Evolutionary conservation across 2,329 filamentous ascomycete genomes (phyloP).

Genomic region (Tricladium varicosporioides): DNA sequence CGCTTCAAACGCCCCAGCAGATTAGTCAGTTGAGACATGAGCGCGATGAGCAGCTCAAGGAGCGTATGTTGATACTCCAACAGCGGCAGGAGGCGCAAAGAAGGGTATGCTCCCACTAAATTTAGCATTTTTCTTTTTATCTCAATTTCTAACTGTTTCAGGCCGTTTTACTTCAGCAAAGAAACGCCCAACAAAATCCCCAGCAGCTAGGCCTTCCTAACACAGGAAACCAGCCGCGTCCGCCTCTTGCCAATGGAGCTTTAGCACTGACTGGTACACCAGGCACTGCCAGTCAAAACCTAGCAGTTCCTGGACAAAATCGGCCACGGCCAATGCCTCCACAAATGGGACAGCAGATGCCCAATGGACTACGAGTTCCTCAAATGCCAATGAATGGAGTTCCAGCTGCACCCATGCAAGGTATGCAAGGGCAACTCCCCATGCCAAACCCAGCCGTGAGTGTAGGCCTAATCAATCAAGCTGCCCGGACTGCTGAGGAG

Average conservation of each 20-base stretch:
- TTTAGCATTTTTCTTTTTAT: constrained; percentile 24
- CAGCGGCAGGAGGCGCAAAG: constrained; percentile 43
- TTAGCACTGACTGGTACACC: constrained; percentile 21
- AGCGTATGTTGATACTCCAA: constrained; percentile 52
- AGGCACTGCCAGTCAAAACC: constrained; percentile 23
- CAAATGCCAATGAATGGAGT: constrained; percentile 61
- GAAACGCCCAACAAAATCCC: constrained; percentile 21
- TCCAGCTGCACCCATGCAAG: constrained; percentile 68
- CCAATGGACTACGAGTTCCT: constrained; percentile 29
- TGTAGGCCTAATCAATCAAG: constrained; percentile 58
- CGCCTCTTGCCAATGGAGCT: constrained; percentile 21
- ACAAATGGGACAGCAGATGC: constrained; percentile 31
- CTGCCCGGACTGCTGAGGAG: constrained; percentile 65
- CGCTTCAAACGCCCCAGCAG: constrained; percentile 68
- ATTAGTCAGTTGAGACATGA: constrained; percentile 90
- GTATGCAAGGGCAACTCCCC: constrained; percentile 55
- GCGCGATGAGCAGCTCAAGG: constrained; percentile 67
- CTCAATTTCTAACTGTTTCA: constrained; percentile 34
- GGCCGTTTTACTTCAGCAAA: constrained; percentile 35
- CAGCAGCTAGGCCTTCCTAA: constrained; percentile 22
- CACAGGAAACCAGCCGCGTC: constrained; percentile 1
- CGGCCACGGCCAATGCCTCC: constrained; percentile 27
- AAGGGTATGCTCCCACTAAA: constrained; percentile 44
- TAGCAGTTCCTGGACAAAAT: constrained; percentile 31
- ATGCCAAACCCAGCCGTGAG: constrained; percentile 48